These are phyloP conservation scores for Myxozyma neotropica DNA, from an alignment of 805 yeast genomes.

Conservation along the genomic window DNA sequence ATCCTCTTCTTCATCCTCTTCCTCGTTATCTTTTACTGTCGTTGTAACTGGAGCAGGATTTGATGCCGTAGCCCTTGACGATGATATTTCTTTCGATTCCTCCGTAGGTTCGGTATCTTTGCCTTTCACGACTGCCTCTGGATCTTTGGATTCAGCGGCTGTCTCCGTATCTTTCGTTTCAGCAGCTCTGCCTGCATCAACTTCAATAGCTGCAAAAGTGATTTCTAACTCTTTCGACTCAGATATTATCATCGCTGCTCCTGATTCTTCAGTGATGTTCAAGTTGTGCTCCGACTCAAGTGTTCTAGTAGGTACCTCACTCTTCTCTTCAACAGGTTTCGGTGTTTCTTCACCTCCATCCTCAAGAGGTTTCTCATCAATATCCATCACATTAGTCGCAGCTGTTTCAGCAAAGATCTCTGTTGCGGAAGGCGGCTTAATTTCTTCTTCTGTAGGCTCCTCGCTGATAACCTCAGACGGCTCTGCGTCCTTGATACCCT, in stretches of 20 bases:
- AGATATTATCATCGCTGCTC: background rate
- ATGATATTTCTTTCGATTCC: too few species aligned
- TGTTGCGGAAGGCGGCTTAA: background rate
- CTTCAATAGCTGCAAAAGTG: too few species aligned
- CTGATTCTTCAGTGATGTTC: background rate
- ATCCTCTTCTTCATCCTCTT: background rate
- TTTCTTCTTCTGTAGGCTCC: background rate
- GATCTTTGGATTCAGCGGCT: background rate
- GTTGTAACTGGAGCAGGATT: background rate
- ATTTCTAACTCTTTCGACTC: background rate
- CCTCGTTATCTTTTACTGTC: background rate
- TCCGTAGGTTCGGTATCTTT: too few species aligned
- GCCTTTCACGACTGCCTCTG: too few species aligned
- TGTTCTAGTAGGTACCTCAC: background rate
- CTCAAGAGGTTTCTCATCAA: background rate
- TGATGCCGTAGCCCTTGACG: background rate
- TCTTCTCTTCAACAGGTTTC: background rate
- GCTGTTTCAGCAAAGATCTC: background rate
- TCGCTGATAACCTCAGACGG: background rate
- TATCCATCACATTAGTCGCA: background rate
- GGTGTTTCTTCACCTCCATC: background rate
- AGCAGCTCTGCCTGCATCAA: background rate
- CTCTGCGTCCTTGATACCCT: too few species aligned
- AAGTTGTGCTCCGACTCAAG: background rate
- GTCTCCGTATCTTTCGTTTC: background rate